These are phyloP conservation scores for Craterostigma plantagineum DNA, from an alignment of 257 asterid genomes.

Conservation along the genomic window DNA sequence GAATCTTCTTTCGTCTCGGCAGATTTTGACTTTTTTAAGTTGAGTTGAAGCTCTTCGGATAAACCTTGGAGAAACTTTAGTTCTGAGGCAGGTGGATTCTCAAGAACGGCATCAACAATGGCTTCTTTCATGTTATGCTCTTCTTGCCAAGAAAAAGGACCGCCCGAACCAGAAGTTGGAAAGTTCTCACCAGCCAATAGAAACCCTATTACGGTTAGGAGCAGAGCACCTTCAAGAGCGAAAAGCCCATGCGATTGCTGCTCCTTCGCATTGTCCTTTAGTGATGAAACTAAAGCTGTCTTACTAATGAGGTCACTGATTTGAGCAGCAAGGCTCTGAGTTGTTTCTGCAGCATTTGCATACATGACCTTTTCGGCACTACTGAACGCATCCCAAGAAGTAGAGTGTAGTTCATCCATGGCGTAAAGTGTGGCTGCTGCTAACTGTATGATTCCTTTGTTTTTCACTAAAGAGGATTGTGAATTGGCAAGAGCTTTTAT, in stretches of 20 bases:
- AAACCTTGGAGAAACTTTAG: constrained; percentile 62
- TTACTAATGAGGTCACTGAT: constrained; percentile 82
- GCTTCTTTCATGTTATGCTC: constrained; percentile 97
- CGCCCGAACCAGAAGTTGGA: constrained; percentile 76
- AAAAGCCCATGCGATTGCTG: constrained; percentile 36
- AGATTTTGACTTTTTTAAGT: constrained; percentile 21
- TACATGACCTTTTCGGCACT: constrained; percentile 90
- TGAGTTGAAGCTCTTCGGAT: constrained; percentile 42
- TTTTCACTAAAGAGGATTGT: constrained; percentile 39
- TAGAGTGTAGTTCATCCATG: constrained; percentile 41
- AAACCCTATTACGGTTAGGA: constrained; percentile 60
- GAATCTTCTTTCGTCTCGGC: constrained; percentile 22
- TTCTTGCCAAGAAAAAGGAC: constrained; percentile 99
- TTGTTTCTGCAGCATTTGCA: constrained; percentile 81
- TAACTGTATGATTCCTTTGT: constrained; percentile 80
- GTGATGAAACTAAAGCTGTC: constrained; percentile 45
- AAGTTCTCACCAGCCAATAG: constrained; percentile 87
- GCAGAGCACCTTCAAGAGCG: constrained; percentile 66
- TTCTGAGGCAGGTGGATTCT: constrained; percentile 42
- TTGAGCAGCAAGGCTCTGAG: constrained; percentile 97
- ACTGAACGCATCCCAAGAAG: constrained; percentile 78
- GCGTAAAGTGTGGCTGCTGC: constrained; percentile 63
- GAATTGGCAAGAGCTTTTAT: constrained; percentile 49
- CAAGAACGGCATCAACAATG: constrained; percentile 75
- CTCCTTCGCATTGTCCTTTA: constrained; percentile 16